phyloP scores from a whole-genome alignment of 495 filamentous ascomycete genomes.

The Talaromyces wortmannii region DNA sequence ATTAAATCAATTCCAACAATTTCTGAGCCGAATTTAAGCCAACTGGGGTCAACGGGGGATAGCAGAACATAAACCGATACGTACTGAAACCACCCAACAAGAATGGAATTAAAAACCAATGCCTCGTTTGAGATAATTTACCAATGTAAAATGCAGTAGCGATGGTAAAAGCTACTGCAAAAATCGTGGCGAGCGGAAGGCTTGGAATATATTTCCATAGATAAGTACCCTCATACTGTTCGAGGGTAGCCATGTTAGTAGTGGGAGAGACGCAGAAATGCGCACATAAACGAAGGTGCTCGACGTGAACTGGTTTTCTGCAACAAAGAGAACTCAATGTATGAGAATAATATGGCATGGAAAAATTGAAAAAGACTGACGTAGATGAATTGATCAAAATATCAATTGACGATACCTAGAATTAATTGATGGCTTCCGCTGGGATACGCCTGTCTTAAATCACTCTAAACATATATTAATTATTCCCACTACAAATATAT shows the following conservation, averaged over 20 bases:
- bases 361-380: neutral
- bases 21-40: neutral
- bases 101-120: slow-evolving; percentile 23
- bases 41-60: neutral
- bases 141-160: slow-evolving; percentile 11
- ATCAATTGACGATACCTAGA: neutral
- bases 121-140: slow-evolving; percentile 15
- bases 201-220: slow-evolving; percentile 20
- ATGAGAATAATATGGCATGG: neutral
- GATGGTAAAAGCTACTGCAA: slow-evolving; percentile 12
- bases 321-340: neutral
- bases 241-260: neutral
- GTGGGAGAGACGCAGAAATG: neutral
- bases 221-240: slow-evolving; percentile 6
- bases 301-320: neutral
- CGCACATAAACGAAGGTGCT: neutral
- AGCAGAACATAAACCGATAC: neutral
- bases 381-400: neutral
- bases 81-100: slow-evolving; percentile 18
- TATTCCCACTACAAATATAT: neutral
- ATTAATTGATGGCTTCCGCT: neutral
- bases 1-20: neutral
- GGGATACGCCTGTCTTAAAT: neutral
- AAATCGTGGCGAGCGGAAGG: slow-evolving; percentile 13
- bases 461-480: neutral